Percentiles rank a stretch among this genome's conserved stretches.
Evolutionary conservation across 2,329 filamentous ascomycete species (phyloP).

Genomic region (Phaeosphaeriaceae sp.): DNA sequence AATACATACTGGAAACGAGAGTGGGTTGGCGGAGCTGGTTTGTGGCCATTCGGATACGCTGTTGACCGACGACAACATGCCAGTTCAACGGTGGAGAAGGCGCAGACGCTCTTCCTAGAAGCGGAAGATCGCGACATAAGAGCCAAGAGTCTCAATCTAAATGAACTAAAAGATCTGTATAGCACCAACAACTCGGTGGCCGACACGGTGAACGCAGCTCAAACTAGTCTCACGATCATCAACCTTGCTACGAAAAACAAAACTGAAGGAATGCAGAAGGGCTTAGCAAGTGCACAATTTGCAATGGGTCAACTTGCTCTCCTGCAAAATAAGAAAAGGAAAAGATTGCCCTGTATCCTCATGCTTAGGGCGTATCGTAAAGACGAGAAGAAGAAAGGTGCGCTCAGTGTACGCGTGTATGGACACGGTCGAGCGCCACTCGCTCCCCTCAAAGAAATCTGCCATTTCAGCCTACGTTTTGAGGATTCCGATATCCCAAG

Average conservation of each 20-base stretch:
- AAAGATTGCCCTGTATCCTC: constrained; percentile 2
- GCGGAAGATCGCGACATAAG: not conserved
- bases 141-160: not conserved
- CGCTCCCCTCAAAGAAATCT: constrained; percentile 2
- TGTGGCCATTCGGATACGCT: constrained; percentile 7
- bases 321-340: not conserved
- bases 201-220: not conserved
- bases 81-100: constrained; percentile 2
- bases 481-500: not conserved
- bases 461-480: constrained; percentile 4
- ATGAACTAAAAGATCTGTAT: not conserved
- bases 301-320: not conserved
- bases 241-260: not conserved
- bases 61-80: constrained; percentile 1
- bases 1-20: constrained; percentile 4
- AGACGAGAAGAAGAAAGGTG: constrained; percentile 1
- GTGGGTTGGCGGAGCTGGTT: constrained; percentile 3
- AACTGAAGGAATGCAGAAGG: not conserved
- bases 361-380: constrained; percentile 2
- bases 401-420: constrained; percentile 3
- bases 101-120: constrained; percentile 2
- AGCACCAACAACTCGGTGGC: not conserved
- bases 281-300: not conserved
- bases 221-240: not conserved
- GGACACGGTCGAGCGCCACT: constrained; percentile 1